Conservation (phyloP, 164 flowering plant species). For the Saururus chinensis region DNA sequence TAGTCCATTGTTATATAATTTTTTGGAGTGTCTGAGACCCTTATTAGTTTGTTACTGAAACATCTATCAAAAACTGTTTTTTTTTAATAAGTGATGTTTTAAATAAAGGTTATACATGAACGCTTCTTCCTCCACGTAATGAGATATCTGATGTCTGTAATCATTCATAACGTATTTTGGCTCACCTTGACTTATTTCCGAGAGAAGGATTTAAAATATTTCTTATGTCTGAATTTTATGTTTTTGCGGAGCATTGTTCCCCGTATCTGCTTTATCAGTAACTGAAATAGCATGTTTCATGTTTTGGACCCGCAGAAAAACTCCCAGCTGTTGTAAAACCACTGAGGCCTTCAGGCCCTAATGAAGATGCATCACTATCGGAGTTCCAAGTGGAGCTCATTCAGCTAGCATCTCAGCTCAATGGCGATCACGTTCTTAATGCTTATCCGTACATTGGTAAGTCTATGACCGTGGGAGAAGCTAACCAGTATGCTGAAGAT, state of each 20-base stretch:
- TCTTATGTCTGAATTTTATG: too few species aligned
- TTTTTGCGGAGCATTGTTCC: too few species aligned
- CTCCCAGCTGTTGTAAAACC: slow-evolving; percentile 48
- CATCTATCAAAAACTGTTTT: too few species aligned
- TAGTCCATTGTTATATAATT: neutral
- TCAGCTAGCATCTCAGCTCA: slow-evolving; percentile 90
- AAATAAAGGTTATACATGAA: too few species aligned
- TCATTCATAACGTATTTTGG: too few species aligned
- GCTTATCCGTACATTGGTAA: slow-evolving; percentile 68
- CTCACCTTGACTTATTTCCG: too few species aligned
- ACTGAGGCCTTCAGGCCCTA: slow-evolving; percentile 62
- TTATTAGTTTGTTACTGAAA: too few species aligned
- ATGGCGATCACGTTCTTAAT: slow-evolving; percentile 74
- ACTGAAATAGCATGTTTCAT: neutral
- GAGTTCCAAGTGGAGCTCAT: slow-evolving; percentile 88
- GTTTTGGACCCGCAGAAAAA: slow-evolving; percentile 31
- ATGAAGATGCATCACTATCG: slow-evolving; percentile 52
- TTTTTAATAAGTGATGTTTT: too few species aligned
- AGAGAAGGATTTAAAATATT: too few species aligned
- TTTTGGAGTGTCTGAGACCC: neutral
- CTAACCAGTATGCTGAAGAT: slow-evolving; percentile 72
- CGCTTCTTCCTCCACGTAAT: too few species aligned
- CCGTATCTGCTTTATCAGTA: too few species aligned
- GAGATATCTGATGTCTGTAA: too few species aligned
- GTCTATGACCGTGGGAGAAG: slow-evolving; percentile 70